A percentile compares a stretch with the other conserved stretches of the same genome.
Conservation (phyloP, 345 rosid species). For the Acer negundo region DNA sequence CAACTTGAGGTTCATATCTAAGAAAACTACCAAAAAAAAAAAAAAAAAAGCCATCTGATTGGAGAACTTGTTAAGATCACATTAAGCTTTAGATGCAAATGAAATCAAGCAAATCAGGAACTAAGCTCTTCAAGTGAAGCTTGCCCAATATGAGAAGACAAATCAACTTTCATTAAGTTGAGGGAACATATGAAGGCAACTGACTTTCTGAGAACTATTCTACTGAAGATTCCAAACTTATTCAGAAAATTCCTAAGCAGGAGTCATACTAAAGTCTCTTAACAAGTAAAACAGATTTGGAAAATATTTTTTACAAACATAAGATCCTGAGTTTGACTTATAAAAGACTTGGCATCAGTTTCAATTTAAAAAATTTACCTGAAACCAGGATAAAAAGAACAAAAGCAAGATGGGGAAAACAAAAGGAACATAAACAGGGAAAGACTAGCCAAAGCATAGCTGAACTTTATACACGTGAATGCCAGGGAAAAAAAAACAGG, state of each 20-base stretch:
- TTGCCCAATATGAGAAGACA: neutral
- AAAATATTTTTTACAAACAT: neutral
- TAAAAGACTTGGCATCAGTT: neutral
- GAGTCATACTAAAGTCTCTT: neutral
- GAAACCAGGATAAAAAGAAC: neutral
- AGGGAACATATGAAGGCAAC: neutral
- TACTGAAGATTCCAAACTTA: neutral
- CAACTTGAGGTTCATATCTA: neutral
- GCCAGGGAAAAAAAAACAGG: neutral
- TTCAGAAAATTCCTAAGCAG: neutral
- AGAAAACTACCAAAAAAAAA: neutral
- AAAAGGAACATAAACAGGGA: neutral
- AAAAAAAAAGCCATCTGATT: neutral
- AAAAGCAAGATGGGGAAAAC: neutral
- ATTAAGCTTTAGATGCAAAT: neutral
- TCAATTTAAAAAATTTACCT: neutral
- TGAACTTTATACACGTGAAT: neutral
- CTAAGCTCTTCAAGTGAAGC: neutral
- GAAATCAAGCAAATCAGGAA: neutral
- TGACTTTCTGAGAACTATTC: neutral
- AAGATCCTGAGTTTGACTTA: neutral
- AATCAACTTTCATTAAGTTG: constrained; percentile 3
- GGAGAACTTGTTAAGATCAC: neutral
- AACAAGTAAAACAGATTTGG: neutral
- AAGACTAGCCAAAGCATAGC: neutral